Evolutionary conservation across 1,284 basidiomycete species (phyloP).

Genomic region (Ganoderma sinense): DNA sequence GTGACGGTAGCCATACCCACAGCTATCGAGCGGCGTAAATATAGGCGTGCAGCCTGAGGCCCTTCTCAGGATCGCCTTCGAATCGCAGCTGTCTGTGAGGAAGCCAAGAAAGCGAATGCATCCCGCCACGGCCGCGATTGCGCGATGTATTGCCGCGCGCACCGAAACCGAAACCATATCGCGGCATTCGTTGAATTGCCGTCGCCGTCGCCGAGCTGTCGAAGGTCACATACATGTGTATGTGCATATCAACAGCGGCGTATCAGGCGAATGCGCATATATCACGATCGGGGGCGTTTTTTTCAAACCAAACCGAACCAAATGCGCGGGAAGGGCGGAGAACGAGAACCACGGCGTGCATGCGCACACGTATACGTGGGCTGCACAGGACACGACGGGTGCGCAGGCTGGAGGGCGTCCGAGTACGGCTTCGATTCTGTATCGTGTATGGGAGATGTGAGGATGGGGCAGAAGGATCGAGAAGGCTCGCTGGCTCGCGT

Average conservation of each 20-base stretch:
- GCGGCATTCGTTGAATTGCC: slow-evolving; percentile 7
- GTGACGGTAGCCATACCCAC: slow-evolving; percentile 5
- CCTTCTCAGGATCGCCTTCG: slow-evolving; percentile 8
- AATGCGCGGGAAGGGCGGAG: neutral
- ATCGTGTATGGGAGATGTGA: neutral
- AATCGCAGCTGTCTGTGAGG: neutral
- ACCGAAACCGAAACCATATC: neutral
- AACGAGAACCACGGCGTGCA: neutral
- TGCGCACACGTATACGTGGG: neutral
- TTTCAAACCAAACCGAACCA: neutral
- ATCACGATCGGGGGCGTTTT: neutral
- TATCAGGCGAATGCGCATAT: neutral
- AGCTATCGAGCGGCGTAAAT: slow-evolving; percentile 3
- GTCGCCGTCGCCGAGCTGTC: neutral
- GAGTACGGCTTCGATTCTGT: neutral
- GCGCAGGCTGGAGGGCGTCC: slow-evolving; percentile 1
- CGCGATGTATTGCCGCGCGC: slow-evolving; percentile 24
- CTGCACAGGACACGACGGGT: neutral
- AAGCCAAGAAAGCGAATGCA: slow-evolving; percentile 3
- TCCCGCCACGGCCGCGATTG: slow-evolving; percentile 13
- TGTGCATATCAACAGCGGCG: neutral
- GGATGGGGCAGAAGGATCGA: slow-evolving; percentile 15
- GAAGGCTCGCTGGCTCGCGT: slow-evolving; percentile 14
- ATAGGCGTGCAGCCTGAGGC: neutral
- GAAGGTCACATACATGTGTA: neutral